Base-by-base conservation (phyloP, 2,329 filamentous ascomycete species). In the Trichoderma oligosporum region DNA sequence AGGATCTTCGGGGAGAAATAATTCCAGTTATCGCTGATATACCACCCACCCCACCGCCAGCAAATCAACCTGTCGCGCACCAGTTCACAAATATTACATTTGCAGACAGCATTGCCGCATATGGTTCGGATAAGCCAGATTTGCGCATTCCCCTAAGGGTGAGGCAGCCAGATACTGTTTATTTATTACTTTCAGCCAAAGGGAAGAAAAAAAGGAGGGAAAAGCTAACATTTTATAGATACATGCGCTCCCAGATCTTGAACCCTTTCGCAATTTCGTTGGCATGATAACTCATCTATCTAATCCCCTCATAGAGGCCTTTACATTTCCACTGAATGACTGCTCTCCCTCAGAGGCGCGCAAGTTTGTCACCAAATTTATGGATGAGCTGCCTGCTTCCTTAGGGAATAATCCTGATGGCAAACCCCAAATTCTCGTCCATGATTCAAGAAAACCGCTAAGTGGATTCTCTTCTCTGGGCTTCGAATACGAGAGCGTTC, bases 71-170 rank as follows among this genome's bases (percentile, higher is more conserved):
- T 14, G 61, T 64, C 4, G 66, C 67, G 6, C 70, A 74, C 25
- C 47, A 64, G 11, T 70, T 74, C 36, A 73, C 67, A 0, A 70
- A 63, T 0, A 58, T 74, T 4, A 74, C 69, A 0, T 74, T 73
- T 57, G 70, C 70, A 0, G 70, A 74, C 2, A 69, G 87, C 16
- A 97, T 99, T 86, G 75, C 80, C 1, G 76, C 74, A 2, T 96
- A 92, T 66, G 94, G 94, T 9, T 88, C 85, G 4, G 94, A 99
- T 72, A 99, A 99, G 71, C 94, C 94, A 4, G 94, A 99, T 68
- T 74, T 93, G 8, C 84, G 94, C 16, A 87, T 92, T 35, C 82
- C 83, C 1, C 85, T 84, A 24, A 74, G 82, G 66, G 86, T 89
- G 69, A 52, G 76, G 4, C 24, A 12, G 36, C 2, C 8, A n/a